Conservation (phyloP, 306 rosid genomes). For the Echinosophora koreensis region DNA sequence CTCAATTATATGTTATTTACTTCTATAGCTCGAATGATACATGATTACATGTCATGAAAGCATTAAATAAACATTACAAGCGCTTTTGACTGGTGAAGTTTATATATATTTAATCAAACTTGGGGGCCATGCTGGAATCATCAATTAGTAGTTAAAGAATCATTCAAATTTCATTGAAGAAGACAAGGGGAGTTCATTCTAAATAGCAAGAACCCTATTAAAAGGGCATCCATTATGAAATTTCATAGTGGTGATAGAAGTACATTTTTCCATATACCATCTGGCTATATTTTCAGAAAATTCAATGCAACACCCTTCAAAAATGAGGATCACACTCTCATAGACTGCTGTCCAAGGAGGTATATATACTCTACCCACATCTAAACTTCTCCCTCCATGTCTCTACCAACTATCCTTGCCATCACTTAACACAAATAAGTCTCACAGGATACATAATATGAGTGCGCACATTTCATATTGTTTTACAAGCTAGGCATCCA, state of each 20-base stretch:
- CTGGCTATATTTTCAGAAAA: conserved; percentile 13
- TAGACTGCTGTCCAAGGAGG: not conserved
- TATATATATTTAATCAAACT: conserved; percentile 2
- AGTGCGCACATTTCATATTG: conserved; percentile 4
- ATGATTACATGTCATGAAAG: conserved; percentile 5
- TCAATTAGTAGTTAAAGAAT: not conserved
- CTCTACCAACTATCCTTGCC: conserved; percentile 17
- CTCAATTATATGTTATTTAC: not conserved
- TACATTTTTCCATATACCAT: not conserved
- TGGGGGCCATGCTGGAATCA: conserved; percentile 19
- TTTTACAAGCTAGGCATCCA: conserved; percentile 28
- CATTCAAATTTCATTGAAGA: conserved; percentile 6
- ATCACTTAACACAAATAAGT: conserved; percentile 3
- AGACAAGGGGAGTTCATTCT: conserved; percentile 12
- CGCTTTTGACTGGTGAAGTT: not conserved
- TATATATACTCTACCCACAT: not conserved
- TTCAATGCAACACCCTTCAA: conserved; percentile 7
- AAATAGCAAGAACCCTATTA: conserved; percentile 26
- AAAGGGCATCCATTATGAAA: conserved; percentile 1
- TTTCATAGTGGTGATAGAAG: not conserved
- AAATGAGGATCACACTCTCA: conserved; percentile 1
- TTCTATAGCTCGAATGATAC: conserved; percentile 4
- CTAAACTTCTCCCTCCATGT: not conserved
- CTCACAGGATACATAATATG: not conserved
- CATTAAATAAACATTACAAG: conserved; percentile 22